These are phyloP conservation scores for Tolypocladium nubicola DNA, from an alignment of 2,329 filamentous ascomycete genomes.

Conservation along the genomic window DNA sequence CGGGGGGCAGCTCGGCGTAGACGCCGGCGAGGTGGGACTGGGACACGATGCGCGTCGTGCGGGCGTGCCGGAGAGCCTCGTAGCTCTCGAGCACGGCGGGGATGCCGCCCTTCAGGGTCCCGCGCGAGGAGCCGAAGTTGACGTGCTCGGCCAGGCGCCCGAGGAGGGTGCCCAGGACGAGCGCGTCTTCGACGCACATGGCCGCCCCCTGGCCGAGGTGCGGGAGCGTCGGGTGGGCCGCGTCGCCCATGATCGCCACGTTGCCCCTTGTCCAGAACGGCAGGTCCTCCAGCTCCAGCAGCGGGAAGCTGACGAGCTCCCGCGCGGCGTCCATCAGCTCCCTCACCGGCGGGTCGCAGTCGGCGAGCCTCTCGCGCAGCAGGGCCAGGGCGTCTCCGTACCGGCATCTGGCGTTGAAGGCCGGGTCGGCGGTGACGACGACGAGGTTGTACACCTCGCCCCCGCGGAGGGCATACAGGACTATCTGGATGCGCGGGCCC, in stretches of 20 bases:
- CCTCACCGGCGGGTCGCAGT: constrained; percentile 4
- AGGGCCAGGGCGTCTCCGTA: background rate
- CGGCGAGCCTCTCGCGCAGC: background rate
- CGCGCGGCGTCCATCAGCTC: constrained; percentile 2
- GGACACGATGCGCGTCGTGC: constrained; percentile 2
- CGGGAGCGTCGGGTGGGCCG: constrained; percentile 11
- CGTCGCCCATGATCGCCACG: constrained; percentile 9
- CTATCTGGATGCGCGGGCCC: constrained; percentile 2
- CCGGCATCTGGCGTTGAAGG: constrained; percentile 1
- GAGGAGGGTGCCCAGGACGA: constrained; percentile 17
- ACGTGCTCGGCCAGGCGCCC: constrained; percentile 1
- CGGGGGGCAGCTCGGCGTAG: constrained; percentile 3
- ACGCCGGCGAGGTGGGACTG: constrained; percentile 2
- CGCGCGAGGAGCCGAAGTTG: background rate
- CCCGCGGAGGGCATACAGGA: constrained; percentile 4
- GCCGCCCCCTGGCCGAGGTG: constrained; percentile 16
- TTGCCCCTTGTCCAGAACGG: constrained; percentile 3
- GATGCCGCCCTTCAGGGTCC: background rate
- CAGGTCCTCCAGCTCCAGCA: constrained; percentile 3
- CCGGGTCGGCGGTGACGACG: background rate
- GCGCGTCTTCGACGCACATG: constrained; percentile 14
- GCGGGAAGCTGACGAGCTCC: constrained; percentile 4
- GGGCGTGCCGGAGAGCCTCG: constrained; percentile 2
- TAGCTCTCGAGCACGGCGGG: constrained; percentile 2
- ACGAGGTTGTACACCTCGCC: constrained; percentile 5